These are phyloP conservation scores for Apiospora sp. DNA, from an alignment of 2,329 filamentous ascomycete genomes.

Conservation along the genomic window DNA sequence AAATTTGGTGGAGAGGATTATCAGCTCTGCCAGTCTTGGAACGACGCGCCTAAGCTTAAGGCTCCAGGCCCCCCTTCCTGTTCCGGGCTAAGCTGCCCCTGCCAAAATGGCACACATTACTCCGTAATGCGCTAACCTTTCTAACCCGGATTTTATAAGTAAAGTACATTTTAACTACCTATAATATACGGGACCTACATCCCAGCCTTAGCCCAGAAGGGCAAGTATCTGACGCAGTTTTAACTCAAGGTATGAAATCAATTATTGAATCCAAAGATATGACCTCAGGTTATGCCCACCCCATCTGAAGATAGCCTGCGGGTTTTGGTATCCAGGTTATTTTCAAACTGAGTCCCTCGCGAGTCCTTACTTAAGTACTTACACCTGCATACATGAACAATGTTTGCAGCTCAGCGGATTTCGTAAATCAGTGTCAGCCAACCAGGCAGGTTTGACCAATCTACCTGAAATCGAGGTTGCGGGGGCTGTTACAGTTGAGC, in stretches of 20 bases:
- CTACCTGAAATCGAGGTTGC: neutral
- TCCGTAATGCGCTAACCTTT: no score
- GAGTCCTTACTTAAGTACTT: neutral
- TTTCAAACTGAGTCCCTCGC: neutral
- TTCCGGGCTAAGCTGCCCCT: slow-evolving; percentile 4
- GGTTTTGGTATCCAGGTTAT: neutral
- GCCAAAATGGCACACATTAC: neutral
- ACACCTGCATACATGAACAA: neutral
- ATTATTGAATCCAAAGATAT: neutral
- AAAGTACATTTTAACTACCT: no score
- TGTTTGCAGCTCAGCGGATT: neutral
- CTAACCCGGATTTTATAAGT: no score
- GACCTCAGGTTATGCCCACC: neutral
- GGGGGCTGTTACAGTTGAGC: neutral
- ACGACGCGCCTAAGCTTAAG: slow-evolving; percentile 16
- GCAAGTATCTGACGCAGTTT: neutral
- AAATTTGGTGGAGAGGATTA: slow-evolving; percentile 17
- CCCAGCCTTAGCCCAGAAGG: neutral
- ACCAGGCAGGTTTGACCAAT: no score
- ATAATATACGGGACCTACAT: no score
- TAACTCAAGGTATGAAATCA: neutral
- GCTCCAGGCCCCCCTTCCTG: neutral
- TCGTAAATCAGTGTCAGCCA: neutral
- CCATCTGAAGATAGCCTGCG: neutral
- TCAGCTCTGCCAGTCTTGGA: slow-evolving; percentile 1